Evolutionary conservation across 23 red algal genomes (phyloP).

Genomic region (Cyanidiococcus yangmingshanensis): DNA sequence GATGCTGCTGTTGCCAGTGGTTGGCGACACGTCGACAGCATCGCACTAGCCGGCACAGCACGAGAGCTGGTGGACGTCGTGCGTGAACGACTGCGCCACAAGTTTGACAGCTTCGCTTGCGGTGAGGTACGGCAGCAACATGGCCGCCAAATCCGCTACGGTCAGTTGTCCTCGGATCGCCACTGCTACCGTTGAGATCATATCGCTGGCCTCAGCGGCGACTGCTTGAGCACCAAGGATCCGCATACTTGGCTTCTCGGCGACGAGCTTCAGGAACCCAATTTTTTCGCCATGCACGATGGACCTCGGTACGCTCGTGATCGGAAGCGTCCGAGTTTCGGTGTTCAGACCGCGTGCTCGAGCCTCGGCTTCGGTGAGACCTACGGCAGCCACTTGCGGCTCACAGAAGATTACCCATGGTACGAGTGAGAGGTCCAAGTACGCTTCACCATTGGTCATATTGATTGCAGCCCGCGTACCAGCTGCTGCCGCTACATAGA

Average conservation of each 20-base stretch:
- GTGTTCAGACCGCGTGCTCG: constrained; percentile 1
- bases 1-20: no score
- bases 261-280: constrained; percentile 24
- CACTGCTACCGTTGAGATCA: constrained; percentile 20
- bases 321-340: constrained; percentile 16
- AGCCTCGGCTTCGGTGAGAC: constrained; percentile 27
- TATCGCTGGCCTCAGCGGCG: constrained; percentile 20
- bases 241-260: constrained; percentile 4
- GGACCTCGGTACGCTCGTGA: constrained; percentile 16
- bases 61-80: constrained; percentile 23
- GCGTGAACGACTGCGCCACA: constrained; percentile 26
- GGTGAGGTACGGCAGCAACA: constrained; percentile 34
- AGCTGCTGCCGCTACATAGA: constrained; percentile 33
- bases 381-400: constrained; percentile 22
- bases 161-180: constrained; percentile 25
- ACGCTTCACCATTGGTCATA: constrained; percentile 1
- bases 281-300: constrained; percentile 23
- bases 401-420: constrained; percentile 28
- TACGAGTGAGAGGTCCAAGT: constrained; percentile 21
- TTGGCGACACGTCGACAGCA: no score
- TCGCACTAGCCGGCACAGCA: constrained; percentile 31
- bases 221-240: constrained; percentile 16
- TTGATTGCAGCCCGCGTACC: constrained; percentile 24
- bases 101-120: constrained; percentile 26
- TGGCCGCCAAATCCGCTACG: constrained; percentile 13